A percentile compares a stretch with the other conserved stretches of the same genome.
Conservation (phyloP, 2,329 filamentous ascomycete species). For the Penicillium glabrum region DNA sequence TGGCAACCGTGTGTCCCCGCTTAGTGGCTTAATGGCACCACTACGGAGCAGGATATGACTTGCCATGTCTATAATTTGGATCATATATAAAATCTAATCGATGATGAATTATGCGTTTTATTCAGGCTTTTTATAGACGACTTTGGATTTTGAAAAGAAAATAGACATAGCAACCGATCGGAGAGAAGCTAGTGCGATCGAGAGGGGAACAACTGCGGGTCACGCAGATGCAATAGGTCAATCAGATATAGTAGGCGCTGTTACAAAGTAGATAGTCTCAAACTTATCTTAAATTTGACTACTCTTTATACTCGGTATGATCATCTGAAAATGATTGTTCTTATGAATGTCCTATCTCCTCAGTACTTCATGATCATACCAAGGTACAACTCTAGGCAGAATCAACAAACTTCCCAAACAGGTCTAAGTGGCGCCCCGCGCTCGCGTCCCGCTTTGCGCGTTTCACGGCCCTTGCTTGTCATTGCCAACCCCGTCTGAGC, state of each 20-base stretch:
- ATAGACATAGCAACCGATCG: not conserved
- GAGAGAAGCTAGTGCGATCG: not conserved
- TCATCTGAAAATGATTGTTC: no score
- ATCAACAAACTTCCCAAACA: slow-evolving; percentile 16
- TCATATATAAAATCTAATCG: not conserved
- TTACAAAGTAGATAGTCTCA: not conserved
- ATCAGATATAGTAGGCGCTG: not conserved
- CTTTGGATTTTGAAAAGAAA: not conserved
- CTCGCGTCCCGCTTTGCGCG: slow-evolving; percentile 7
- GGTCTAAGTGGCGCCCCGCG: slow-evolving; percentile 5
- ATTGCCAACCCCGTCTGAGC: not conserved
- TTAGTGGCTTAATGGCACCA: not conserved
- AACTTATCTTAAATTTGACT: not conserved
- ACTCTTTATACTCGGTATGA: not conserved
- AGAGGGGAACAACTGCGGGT: not conserved
- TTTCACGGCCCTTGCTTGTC: slow-evolving; percentile 3
- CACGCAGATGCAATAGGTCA: not conserved
- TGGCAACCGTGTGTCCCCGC: not conserved
- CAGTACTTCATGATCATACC: not conserved
- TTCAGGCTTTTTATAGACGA: not conserved
- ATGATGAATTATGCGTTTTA: not conserved
- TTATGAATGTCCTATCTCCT: no score
- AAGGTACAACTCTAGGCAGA: not conserved
- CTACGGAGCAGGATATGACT: not conserved
- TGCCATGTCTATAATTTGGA: not conserved